A percentile compares a stretch with the other conserved stretches of the same genome.
phyloP scores from a whole-genome alignment of 768 basidiomycete genomes.

The Boletus vinaceobasis region DNA sequence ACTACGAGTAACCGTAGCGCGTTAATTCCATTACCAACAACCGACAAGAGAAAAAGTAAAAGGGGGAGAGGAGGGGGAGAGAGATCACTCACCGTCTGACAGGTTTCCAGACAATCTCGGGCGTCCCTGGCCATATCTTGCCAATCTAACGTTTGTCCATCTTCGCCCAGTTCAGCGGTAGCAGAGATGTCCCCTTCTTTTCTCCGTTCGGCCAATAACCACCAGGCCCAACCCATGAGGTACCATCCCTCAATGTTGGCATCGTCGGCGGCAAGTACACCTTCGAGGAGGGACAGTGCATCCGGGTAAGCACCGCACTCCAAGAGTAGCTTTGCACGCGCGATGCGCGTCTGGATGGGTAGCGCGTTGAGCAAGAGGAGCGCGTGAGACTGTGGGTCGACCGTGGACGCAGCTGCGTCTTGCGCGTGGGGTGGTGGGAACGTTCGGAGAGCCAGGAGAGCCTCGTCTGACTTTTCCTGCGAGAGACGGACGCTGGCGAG shows the following conservation, averaged over 20 bases:
- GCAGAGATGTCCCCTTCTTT: conserved; percentile 49
- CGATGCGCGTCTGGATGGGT: conserved; percentile 69
- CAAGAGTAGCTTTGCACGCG: conserved; percentile 77
- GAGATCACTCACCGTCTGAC: conserved; percentile 58
- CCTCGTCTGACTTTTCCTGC: conserved; percentile 80
- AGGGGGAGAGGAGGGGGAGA: background rate
- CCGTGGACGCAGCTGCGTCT: background rate
- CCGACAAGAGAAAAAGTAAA: background rate
- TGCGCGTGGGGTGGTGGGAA: conserved; percentile 16
- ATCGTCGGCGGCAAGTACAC: conserved; percentile 77
- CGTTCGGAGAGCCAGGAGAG: conserved; percentile 40
- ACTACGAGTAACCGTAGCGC: conserved; percentile 34
- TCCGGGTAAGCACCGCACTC: conserved; percentile 70
- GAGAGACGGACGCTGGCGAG: conserved; percentile 88
- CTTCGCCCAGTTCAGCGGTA: conserved; percentile 31
- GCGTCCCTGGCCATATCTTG: conserved; percentile 78
- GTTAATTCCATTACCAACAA: background rate
- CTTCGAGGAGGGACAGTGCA: conserved; percentile 73
- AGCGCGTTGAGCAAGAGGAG: conserved; percentile 21
- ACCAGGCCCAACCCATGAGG: conserved; percentile 92
- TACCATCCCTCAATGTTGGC: conserved; percentile 92
- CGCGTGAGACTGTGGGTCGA: conserved; percentile 36
- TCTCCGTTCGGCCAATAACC: conserved; percentile 72
- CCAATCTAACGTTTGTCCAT: conserved; percentile 52
- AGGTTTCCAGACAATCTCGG: conserved; percentile 79